Percentiles rank a stretch among this genome's conserved stretches.
Evolutionary conservation across 164 flowering plant species (phyloP).

Genomic region (Akebia trifoliata): DNA sequence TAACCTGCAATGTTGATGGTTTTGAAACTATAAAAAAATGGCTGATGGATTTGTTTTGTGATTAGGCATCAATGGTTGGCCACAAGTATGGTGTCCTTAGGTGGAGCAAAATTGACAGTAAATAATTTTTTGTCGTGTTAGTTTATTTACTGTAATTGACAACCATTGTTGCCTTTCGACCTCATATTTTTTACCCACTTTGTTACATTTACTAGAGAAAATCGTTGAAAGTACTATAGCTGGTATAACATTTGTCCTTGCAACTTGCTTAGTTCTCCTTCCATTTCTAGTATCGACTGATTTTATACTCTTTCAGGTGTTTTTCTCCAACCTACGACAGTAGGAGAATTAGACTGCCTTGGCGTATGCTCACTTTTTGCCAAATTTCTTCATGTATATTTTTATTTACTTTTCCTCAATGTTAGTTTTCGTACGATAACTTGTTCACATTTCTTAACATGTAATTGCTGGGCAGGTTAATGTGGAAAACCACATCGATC

Average conservation of each 20-base stretch:
- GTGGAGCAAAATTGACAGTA: slow-evolving; percentile 96
- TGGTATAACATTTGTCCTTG: slow-evolving; percentile 86
- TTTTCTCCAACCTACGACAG: slow-evolving; percentile 76
- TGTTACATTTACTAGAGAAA: slow-evolving; percentile 48
- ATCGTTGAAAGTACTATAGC: slow-evolving; percentile 98
- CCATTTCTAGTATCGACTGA: slow-evolving; percentile 78
- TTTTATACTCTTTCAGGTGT: slow-evolving; percentile 62
- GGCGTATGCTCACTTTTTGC: slow-evolving; percentile 53
- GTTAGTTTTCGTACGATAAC: background rate
- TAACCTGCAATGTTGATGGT: background rate
- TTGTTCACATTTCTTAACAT: slow-evolving; percentile 7
- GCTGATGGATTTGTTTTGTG: too few species aligned
- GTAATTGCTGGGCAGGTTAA: slow-evolving; percentile 47
- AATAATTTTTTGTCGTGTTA: slow-evolving; percentile 19
- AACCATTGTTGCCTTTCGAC: background rate
- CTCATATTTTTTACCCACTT: background rate
- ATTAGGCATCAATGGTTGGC: slow-evolving; percentile 90
- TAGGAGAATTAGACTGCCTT: slow-evolving; percentile 92
- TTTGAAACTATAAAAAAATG: too few species aligned
- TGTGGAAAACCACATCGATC: slow-evolving; percentile 98
- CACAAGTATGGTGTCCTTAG: slow-evolving; percentile 91
- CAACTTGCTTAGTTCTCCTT: slow-evolving; percentile 69
- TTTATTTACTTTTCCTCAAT: background rate
- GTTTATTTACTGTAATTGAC: background rate
- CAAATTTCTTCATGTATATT: background rate